Base-by-base conservation (phyloP, 179 eudicot genomes). In the Heliamphora pulchella region DNA sequence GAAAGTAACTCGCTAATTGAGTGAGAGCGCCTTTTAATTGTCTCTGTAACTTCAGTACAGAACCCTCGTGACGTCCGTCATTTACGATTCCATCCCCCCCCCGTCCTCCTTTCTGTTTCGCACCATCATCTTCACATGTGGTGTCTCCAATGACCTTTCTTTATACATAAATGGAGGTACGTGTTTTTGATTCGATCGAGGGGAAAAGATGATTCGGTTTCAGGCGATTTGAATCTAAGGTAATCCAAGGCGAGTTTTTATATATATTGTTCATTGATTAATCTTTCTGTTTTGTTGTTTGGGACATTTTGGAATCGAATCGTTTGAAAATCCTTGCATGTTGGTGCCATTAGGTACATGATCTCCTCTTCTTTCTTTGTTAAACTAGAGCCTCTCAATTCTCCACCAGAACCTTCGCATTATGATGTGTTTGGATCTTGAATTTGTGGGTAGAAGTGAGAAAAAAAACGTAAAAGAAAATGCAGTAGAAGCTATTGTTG, bases 31-130 rank as follows among this genome's bases (percentile, higher is more conserved):
- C 17, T 13, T 20, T 22, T 20, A 72, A 17, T 11, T 20, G 11
- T 67, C 47, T 67, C 17, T 41, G 71, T 11, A 41, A 9, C 39
- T 9, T 67, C 71, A 31, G 47, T 67, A 41, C 47, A 3, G 47
- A 4, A 67, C 68, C 43, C 43, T 64, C 43, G 43, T 39, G 50
- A 57, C 77, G 75, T 74, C 77, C 64, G 77, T 14, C 63, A 22
- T 31, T 22, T 18, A 41, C 41, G 15, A 9, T 1, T 5, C 5
- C n/a, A 9, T 13, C 17, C 8, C 67, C 61, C 44, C 72, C 18
- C 15, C 74, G 18, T 17, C 51, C 11, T 62, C 4, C 62, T 51
- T 9, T 6, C 5, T 47, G n/a, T 41, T 17, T 48, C 46, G 58
- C 67, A 41, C 59, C 78, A 7, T 75, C 66, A 8, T 15, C 22